Evolutionary conservation across 2,329 filamentous ascomycete genomes (phyloP), one percentile per base, ranked within the genome.

Genomic region (Trichoderma afroharzianum): DNA sequence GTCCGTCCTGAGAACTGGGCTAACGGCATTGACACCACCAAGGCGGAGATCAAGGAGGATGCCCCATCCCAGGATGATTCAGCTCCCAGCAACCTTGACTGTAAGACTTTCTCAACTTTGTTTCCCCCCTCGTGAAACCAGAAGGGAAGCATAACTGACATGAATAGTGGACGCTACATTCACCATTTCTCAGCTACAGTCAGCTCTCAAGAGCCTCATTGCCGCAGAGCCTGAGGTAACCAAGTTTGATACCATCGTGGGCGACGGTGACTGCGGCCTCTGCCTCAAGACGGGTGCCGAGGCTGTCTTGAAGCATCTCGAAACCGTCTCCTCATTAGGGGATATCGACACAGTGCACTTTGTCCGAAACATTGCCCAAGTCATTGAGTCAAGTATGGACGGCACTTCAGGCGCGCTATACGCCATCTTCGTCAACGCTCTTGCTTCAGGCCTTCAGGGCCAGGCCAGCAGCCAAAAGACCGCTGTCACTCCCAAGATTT

Each of bases 391-490:
- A 61, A 87, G 83, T 71, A 93, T 93, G 91, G 91, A 93, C 77
- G 92, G 91, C 64, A 93, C 91, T 7, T 91, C 89, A 0, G 91
- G 91, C 43, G 91, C 91, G 15, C 85, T 93, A 61, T 93, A 92
- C 79, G 89, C 90, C 66, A 94, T 94, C 75, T 94, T 92, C 82
- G 81, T 94, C 62, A 93, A 93, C 76, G 88, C 92, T 0, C 84
- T 94, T 3, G 87, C 88, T 18, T 86, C 73, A 6, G 71, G 76
- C 6, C 68, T 75, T 6, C 72, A 73, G 33, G 39, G 39, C 11
- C 67, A 66, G 21, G 28, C 72, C 7, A 6, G 15, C 9, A 61
- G 57, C 24, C 50, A 64, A 4, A 59, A 64, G 62, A 50, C 67
- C 6, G 18, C 33, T 15, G 68, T 67, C 9, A 75, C 72, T 12